Base-by-base conservation (phyloP, 805 yeast genomes). In the Starmerella stigmatis region DNA sequence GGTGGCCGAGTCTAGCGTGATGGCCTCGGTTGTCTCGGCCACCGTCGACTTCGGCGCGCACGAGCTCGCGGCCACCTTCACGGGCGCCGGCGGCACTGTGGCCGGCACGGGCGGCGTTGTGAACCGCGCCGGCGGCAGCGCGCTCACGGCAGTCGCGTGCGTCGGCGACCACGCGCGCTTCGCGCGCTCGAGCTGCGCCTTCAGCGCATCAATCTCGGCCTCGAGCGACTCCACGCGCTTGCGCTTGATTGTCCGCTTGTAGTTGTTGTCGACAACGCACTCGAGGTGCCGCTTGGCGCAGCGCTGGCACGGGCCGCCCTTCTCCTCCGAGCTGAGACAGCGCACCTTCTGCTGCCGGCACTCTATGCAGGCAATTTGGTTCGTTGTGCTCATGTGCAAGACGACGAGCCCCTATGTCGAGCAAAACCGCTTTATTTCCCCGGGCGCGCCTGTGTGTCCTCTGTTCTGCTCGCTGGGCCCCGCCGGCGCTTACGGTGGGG, bases 301-400 rank as follows among this genome's bases (percentile, higher is more conserved):
- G 49, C 95, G 69, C 0, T 89, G 69, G 57, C 98, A 92, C 1
- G 95, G 83, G 8, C 68, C 68, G 0, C 70, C 47, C 76, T 86
- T 52, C 71, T 76, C 28, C 86, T 80, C 57, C n/a, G 46, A 27
- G 49, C 55, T 50, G 8, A 41, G 27, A 40, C 57, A 52, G 19
- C 54, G 29, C 20, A 65, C 70, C 64, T 92, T 92, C 61, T 89
- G 98, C 63, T 92, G 97, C 12, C 97, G 75, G 60, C 98, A 92
- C 57, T 89, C 95, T 1, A 85, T 86, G 67, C 98, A 92, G 0
- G 97, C 97, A 4, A 55, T 43, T 21, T 49, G 48, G 16, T 49
- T 44, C 8, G 44, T 42, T 42, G 43, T 48, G 36, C 26, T 20
- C 21, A 42, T 23, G 17, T n/a, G n/a, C n/a, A n/a, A n/a, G n/a